Conservation (phyloP, 148 eudicot species). For the Dianthus caryophyllus region DNA sequence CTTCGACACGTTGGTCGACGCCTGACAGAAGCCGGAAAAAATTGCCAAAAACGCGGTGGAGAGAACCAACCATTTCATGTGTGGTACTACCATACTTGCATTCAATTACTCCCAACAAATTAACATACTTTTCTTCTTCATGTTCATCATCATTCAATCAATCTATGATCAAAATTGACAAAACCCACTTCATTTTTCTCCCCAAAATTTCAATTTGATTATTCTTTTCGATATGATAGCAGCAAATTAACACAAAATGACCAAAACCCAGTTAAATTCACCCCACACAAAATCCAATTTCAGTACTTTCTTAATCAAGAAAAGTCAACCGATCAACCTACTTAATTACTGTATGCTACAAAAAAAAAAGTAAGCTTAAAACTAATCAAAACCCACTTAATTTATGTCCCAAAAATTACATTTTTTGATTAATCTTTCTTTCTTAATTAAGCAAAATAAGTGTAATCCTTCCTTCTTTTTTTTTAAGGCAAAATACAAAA, state of each 20-base stretch:
- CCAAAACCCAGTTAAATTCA: constrained; percentile 3
- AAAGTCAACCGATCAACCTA: neutral
- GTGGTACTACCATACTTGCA: neutral
- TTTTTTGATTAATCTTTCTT: too few species aligned
- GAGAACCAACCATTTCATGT: constrained; percentile 14
- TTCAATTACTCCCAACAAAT: constrained; percentile 8
- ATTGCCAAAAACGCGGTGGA: constrained; percentile 1
- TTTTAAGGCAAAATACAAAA: too few species aligned
- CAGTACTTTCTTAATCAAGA: neutral
- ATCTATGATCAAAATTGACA: neutral
- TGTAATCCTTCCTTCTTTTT: too few species aligned
- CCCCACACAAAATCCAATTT: neutral
- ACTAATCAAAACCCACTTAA: too few species aligned
- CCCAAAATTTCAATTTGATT: neutral
- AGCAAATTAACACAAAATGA: neutral
- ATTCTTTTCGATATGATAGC: neutral
- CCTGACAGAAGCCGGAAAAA: constrained; percentile 5
- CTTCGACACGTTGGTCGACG: neutral
- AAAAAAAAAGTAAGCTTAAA: neutral
- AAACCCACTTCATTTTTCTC: neutral
- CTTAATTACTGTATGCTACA: neutral
- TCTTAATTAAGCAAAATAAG: too few species aligned
- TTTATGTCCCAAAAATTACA: too few species aligned
- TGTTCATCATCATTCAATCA: constrained; percentile 1
- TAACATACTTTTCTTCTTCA: neutral